Base-by-base conservation (phyloP, 1,284 basidiomycete species). In the Cronartium quercuum region DNA sequence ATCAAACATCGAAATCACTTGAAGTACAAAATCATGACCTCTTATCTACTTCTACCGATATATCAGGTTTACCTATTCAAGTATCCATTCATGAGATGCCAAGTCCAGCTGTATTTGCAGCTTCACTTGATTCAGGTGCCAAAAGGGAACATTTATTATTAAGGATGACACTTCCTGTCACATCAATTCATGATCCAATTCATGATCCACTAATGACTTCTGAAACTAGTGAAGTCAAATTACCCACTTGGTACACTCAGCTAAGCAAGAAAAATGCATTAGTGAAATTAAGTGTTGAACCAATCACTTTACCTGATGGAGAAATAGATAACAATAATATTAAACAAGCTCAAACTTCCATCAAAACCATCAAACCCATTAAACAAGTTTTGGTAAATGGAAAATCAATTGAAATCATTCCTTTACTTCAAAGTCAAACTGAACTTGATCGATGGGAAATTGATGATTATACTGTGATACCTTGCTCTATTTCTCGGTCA, bases 131-230 rank as follows among this genome's bases (percentile, higher is more conserved):
- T 41, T 57, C 76, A 15, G 80, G 4, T 18, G 47, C 18, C 6
- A 51, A 51, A 51, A 78, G 80, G 15, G 85, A 88, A 24, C 86
- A 90, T 44, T 91, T 94, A 80, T 81, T 94, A 21, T 78, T 94
- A 10, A 85, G 90, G 57, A 80, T 94, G 69, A 88, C 86, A 47
- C 82, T 94, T n/a, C 92, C 92, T 2, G 92, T 91, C 0, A 87
- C 89, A 10, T 89, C 89, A 76, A 91, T 89, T 80, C 87, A 89
- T 79, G 84, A 88, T 40, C 87, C 88, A 0, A 86, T 93, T 21
- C 84, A 87, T 75, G 91, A 94, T 82, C 92, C 92, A 7, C 82
- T 94, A 77, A 92, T 89, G 1, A 90, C 89, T 18, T 88, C 90
- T 81, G 84, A 84, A 86, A 76, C 84, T 83, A 15, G 86, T 88